Evolutionary conservation across 1,284 basidiomycete genomes (phyloP).

Genomic region (Gastroboletus turbinatus): DNA sequence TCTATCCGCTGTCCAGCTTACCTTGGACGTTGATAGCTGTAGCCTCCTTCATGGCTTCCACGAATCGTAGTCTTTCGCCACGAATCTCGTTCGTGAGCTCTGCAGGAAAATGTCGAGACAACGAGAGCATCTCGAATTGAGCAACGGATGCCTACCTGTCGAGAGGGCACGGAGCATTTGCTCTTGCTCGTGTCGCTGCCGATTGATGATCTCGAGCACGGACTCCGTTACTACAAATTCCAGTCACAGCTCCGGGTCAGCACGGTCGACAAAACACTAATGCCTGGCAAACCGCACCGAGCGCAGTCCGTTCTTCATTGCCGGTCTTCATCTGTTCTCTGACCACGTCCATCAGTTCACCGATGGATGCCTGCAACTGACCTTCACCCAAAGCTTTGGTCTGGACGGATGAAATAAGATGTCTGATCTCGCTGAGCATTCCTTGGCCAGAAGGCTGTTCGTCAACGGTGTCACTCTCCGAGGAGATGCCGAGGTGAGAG

Average conservation of each 20-base stretch:
- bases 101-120: conserved; percentile 25
- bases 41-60: conserved; percentile 89
- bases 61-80: conserved; percentile 79
- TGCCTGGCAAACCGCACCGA: conserved; percentile 25
- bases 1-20: conserved; percentile 35
- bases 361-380: conserved; percentile 25
- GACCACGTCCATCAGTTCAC: conserved; percentile 25
- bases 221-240: conserved; percentile 49
- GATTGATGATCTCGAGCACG: conserved; percentile 60
- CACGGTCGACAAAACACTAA: background rate
- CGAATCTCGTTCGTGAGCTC: conserved; percentile 81
- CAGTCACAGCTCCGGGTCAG: background rate
- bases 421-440: conserved; percentile 28
- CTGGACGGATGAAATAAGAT: conserved; percentile 25
- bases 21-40: conserved; percentile 82
- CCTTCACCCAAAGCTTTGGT: conserved; percentile 22
- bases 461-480: conserved; percentile 10
- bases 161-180: conserved; percentile 62
- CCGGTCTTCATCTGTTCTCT: conserved; percentile 31
- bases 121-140: background rate
- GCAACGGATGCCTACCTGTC: conserved; percentile 43
- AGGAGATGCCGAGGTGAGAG: conserved; percentile 40
- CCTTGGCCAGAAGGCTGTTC: conserved; percentile 12
- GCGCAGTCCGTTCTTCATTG: conserved; percentile 25
- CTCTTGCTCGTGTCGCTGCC: conserved; percentile 71